Percentiles rank a stretch among this genome's conserved stretches.
Conservation (phyloP, 1,284 basidiomycete genomes). For the Pulveroboletus sp. region DNA sequence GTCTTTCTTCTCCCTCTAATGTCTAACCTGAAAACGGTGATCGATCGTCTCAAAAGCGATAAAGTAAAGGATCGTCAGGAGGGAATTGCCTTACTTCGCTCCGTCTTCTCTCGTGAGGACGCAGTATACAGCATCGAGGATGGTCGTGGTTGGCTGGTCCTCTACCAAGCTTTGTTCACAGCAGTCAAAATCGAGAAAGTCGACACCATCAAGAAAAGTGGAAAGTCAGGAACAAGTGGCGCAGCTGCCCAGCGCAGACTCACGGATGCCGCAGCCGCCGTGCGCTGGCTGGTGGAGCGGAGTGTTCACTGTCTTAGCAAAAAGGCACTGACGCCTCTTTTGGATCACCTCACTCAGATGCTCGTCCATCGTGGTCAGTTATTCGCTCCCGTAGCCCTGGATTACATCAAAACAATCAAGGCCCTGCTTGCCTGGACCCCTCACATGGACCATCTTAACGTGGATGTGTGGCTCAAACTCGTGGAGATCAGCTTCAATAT, state of each 20-base stretch:
- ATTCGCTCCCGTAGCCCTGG: conserved; percentile 63
- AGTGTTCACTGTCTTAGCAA: conserved; percentile 51
- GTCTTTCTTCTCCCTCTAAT: conserved; percentile 18
- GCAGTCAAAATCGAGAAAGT: conserved; percentile 62
- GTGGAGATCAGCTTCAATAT: conserved; percentile 75
- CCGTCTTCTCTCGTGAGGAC: conserved; percentile 54
- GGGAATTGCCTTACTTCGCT: conserved; percentile 55
- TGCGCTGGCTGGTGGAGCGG: conserved; percentile 71
- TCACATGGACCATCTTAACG: conserved; percentile 76
- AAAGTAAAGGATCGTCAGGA: conserved; percentile 74
- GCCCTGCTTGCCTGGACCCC: conserved; percentile 60
- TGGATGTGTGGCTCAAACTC: conserved; percentile 63
- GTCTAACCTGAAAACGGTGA: conserved; percentile 45
- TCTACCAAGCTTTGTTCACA: conserved; percentile 74
- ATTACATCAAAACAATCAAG: conserved; percentile 80
- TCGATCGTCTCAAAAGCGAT: conserved; percentile 55
- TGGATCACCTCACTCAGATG: conserved; percentile 65
- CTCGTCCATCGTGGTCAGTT: conserved; percentile 57
- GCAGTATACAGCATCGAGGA: conserved; percentile 53
- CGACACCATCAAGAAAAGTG: conserved; percentile 48
- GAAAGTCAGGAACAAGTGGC: conserved; percentile 30
- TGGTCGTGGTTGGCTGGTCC: conserved; percentile 57
- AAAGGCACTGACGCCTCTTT: conserved; percentile 50
- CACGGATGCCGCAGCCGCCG: conserved; percentile 54
- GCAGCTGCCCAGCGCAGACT: conserved; percentile 54